These are phyloP conservation scores for Entomortierella chlamydospora DNA, from an alignment of 192 early-diverging fungal genomes.

Conservation along the genomic window DNA sequence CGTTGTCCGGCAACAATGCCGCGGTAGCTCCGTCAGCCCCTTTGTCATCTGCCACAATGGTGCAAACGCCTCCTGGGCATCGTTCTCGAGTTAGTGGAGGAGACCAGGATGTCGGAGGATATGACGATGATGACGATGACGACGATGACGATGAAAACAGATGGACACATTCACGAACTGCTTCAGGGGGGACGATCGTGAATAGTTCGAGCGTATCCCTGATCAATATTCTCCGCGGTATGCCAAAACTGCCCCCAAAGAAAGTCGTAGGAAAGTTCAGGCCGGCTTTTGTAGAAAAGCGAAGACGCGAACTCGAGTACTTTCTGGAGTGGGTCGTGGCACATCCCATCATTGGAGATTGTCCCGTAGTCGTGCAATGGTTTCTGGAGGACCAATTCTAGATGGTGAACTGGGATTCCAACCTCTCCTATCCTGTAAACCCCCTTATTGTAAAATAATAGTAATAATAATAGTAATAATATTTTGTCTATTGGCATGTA, in stretches of 20 bases:
- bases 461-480: no score
- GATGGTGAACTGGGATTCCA: no score
- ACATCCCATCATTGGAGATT: constrained; percentile 59
- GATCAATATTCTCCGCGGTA: constrained; percentile 24
- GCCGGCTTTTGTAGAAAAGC: constrained; percentile 62
- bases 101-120: background rate
- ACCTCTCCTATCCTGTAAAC: no score
- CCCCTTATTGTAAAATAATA: no score
- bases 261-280: constrained; percentile 62
- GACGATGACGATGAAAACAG: background rate
- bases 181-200: background rate
- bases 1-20: background rate
- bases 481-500: no score
- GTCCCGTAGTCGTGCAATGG: constrained; percentile 61
- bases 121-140: constrained; percentile 24
- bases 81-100: background rate
- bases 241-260: constrained; percentile 65
- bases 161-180: background rate
- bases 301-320: constrained; percentile 63
- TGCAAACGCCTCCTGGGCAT: background rate
- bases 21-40: no score
- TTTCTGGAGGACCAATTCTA: constrained; percentile 22
- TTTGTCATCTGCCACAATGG: no score
- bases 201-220: background rate
- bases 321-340: constrained; percentile 66